Conservation (phyloP, 441 rosid genomes). For the Eutrema salsugineum region DNA sequence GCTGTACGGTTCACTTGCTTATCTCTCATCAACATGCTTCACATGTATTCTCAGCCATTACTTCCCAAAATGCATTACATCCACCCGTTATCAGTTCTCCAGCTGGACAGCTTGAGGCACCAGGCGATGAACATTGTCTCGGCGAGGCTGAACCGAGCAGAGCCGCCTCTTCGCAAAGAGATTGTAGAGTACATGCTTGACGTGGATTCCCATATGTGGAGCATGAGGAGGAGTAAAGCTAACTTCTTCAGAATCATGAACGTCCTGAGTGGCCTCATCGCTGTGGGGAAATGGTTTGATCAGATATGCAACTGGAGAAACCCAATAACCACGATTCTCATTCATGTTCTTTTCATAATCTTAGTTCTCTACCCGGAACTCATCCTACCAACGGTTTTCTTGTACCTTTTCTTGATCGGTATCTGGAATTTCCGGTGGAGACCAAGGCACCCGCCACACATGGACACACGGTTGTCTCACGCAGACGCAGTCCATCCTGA, state of each 20-base stretch:
- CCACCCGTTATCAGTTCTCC: slow-evolving; percentile 79
- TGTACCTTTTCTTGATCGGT: slow-evolving; percentile 77
- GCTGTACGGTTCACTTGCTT: slow-evolving; percentile 77
- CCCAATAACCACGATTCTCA: slow-evolving; percentile 67
- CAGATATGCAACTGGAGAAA: slow-evolving; percentile 81
- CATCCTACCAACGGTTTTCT: slow-evolving; percentile 73
- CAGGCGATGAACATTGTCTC: slow-evolving; percentile 93
- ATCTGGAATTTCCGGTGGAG: slow-evolving; percentile 79
- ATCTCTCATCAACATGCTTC: slow-evolving; percentile 68
- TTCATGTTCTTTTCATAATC: slow-evolving; percentile 70
- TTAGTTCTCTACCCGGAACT: slow-evolving; percentile 72
- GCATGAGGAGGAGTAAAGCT: slow-evolving; percentile 93
- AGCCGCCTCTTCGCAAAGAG: slow-evolving; percentile 86
- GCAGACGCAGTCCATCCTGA: slow-evolving; percentile 78
- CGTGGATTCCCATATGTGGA: slow-evolving; percentile 90
- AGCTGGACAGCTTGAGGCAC: slow-evolving; percentile 73
- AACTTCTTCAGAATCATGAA: slow-evolving; percentile 80
- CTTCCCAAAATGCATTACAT: slow-evolving; percentile 89
- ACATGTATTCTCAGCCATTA: slow-evolving; percentile 75
- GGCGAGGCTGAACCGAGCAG: slow-evolving; percentile 73
- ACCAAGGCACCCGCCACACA: slow-evolving; percentile 76
- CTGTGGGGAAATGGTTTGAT: slow-evolving; percentile 67
- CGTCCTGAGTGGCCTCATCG: slow-evolving; percentile 54
- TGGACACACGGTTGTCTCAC: slow-evolving; percentile 75
- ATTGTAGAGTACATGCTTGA: slow-evolving; percentile 92